A percentile compares a stretch with the other conserved stretches of the same genome.
Evolutionary conservation across 768 basidiomycete genomes (phyloP).

Genomic region (Steccherinum ochraceum): DNA sequence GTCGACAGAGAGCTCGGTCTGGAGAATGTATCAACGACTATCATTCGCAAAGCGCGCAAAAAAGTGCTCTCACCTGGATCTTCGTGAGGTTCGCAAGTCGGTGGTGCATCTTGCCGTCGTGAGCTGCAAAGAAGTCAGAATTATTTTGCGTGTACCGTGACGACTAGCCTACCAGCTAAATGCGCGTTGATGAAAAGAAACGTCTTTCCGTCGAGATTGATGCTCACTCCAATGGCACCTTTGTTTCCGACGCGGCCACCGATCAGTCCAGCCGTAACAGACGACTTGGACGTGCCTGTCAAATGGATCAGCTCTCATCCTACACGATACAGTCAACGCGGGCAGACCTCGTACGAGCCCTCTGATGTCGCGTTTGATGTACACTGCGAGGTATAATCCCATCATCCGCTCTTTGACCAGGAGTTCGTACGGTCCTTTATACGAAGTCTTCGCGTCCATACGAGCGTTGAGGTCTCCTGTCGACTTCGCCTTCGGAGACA

Average conservation of each 20-base stretch:
- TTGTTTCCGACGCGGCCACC: slow-evolving; percentile 93
- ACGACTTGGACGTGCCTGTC: slow-evolving; percentile 73
- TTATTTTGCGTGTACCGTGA: neutral
- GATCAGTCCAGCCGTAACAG: slow-evolving; percentile 84
- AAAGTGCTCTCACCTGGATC: slow-evolving; percentile 57
- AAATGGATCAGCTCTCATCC: slow-evolving; percentile 6
- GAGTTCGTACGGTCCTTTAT: slow-evolving; percentile 73
- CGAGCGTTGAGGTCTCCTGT: slow-evolving; percentile 11
- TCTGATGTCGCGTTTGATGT: slow-evolving; percentile 65
- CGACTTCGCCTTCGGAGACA: slow-evolving; percentile 12
- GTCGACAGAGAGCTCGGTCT: slow-evolving; percentile 76
- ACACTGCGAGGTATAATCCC: slow-evolving; percentile 79
- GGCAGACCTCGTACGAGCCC: slow-evolving; percentile 53
- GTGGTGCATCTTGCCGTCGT: slow-evolving; percentile 68
- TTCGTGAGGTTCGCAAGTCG: slow-evolving; percentile 84
- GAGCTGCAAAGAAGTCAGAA: slow-evolving; percentile 43
- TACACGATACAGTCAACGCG: neutral
- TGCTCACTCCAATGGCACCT: slow-evolving; percentile 84
- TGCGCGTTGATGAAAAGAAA: slow-evolving; percentile 90
- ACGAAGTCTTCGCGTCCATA: neutral
- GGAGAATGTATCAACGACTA: neutral
- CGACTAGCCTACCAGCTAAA: slow-evolving; percentile 62
- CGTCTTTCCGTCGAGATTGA: slow-evolving; percentile 77
- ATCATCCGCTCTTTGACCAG: slow-evolving; percentile 87
- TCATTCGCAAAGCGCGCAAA: neutral